Conservation (phyloP, 805 yeast species). For the Torulaspora gathmanii region DNA sequence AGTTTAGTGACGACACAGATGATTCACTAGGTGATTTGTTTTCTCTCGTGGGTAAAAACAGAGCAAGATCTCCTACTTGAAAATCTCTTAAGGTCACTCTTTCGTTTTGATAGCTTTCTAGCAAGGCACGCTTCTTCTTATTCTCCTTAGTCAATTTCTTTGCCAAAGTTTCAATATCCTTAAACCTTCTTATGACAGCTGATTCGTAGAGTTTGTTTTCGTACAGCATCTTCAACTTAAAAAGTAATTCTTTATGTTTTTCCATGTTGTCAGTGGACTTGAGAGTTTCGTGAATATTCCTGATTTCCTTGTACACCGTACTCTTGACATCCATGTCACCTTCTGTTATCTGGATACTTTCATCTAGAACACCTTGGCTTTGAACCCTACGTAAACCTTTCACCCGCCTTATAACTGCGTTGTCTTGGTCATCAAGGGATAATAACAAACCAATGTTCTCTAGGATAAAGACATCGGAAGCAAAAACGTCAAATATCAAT, state of each 20-base stretch:
- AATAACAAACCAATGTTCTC: constrained; percentile 72
- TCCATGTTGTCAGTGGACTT: constrained; percentile 11
- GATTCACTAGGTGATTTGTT: constrained; percentile 19
- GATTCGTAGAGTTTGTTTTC: constrained; percentile 32
- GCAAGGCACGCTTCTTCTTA: constrained; percentile 27
- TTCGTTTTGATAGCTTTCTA: constrained; percentile 32
- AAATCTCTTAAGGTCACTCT: constrained; percentile 68
- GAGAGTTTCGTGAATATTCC: constrained; percentile 15
- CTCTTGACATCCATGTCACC: constrained; percentile 46
- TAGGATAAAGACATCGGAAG: constrained; percentile 51
- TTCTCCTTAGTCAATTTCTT: constrained; percentile 69
- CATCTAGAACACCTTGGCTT: constrained; percentile 33
- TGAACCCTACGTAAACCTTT: constrained; percentile 62
- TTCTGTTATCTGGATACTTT: constrained; percentile 34
- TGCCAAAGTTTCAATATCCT: constrained; percentile 86
- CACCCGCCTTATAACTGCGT: constrained; percentile 61
- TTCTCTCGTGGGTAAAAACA: constrained; percentile 74
- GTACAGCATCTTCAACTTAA: constrained; percentile 28
- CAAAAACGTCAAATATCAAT: constrained; percentile 36
- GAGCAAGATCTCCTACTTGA: constrained; percentile 67
- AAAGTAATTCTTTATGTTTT: constrained; percentile 12
- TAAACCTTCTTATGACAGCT: constrained; percentile 66
- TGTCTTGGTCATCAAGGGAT: constrained; percentile 33
- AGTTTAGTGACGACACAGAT: constrained; percentile 28
- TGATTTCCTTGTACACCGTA: constrained; percentile 38